Evolutionary conservation across 345 rosid species (phyloP), one percentile per base, ranked within the genome.

Genomic region (Turnera subulata): DNA sequence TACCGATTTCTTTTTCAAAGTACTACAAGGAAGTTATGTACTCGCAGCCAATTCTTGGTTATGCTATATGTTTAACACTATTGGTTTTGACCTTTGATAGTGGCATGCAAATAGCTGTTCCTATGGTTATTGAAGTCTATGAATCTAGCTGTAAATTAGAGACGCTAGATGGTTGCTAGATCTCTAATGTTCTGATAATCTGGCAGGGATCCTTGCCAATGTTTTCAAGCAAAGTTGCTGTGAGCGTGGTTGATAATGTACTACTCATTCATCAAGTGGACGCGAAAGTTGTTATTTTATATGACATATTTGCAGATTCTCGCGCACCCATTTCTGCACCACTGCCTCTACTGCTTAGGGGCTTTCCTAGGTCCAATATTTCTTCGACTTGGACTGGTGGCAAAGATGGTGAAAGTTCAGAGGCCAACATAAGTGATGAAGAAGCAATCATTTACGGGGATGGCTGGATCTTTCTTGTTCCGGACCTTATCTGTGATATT

Each of bases 281-380:
- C 58, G 91, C 97, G 57, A 94, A 90, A 73, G 99, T 94, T 62
- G 84, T 82, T 47, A 90, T 94, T 66, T 76, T 94, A n/a, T 94
- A 94, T 67, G 99, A 90, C 72, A 76, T 94, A 68, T 90, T 75
- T 78, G 63, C 82, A 50, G 95, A 90, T 75, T 88, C 97, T 76
- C 91, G 84, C 72, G 96, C 95, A 67, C 97, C 99, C 23, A 75
- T 94, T 69, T 87, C 97, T 74, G 99, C 99, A 50, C 99, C 99
- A 16, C 97, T 94, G 66, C 97, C 99, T 56, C 74, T 90, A 57
- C 69, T 82, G 60, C 75, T 85, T 78, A 81, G 96, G 78, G 88
- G 93, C 66, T 66, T 78, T 38, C 82, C 77, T 49, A 75, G 86
- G 75, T 77, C 90, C 19, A 69, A 51, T 59, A 53, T 65, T 66